A percentile compares a stretch with the other conserved stretches of the same genome.
Evolutionary conservation across 305 asterid genomes (phyloP).

Genomic region (Fraxinus latifolia): DNA sequence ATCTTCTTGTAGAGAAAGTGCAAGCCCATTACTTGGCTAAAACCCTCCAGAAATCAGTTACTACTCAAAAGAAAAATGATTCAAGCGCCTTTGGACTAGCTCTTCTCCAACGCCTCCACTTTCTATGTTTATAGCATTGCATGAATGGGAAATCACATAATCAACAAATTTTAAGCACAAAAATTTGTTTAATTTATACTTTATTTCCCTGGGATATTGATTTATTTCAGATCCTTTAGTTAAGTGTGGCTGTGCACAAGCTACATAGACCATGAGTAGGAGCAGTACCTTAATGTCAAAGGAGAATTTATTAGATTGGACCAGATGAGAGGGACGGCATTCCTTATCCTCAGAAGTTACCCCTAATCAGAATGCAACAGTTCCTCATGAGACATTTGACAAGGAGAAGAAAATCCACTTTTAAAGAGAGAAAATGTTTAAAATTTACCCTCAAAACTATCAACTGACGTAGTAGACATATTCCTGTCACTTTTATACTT

Average conservation of each 20-base stretch:
- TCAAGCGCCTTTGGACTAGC: background rate
- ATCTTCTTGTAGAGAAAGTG: background rate
- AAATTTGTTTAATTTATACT: background rate
- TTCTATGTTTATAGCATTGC: background rate
- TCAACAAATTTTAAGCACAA: background rate
- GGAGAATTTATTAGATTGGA: conserved; percentile 30
- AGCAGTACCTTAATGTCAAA: conserved; percentile 41
- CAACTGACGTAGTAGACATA: conserved; percentile 18
- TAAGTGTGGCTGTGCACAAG: background rate
- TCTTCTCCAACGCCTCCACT: background rate
- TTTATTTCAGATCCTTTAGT: background rate
- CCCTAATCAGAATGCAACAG: conserved; percentile 31
- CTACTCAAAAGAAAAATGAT: background rate
- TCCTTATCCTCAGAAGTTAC: conserved; percentile 31
- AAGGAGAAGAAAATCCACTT: background rate
- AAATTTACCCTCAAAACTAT: conserved; percentile 38
- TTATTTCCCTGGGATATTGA: background rate
- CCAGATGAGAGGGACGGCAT: conserved; percentile 26
- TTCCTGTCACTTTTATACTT: conserved; percentile 36
- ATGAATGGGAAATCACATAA: background rate
- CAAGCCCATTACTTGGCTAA: background rate
- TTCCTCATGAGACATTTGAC: conserved; percentile 15
- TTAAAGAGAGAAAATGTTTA: background rate
- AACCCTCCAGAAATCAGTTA: background rate
- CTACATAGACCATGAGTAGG: conserved; percentile 11